Conservation (phyloP, 805 yeast genomes). For the Saturnispora kantuleensis region DNA sequence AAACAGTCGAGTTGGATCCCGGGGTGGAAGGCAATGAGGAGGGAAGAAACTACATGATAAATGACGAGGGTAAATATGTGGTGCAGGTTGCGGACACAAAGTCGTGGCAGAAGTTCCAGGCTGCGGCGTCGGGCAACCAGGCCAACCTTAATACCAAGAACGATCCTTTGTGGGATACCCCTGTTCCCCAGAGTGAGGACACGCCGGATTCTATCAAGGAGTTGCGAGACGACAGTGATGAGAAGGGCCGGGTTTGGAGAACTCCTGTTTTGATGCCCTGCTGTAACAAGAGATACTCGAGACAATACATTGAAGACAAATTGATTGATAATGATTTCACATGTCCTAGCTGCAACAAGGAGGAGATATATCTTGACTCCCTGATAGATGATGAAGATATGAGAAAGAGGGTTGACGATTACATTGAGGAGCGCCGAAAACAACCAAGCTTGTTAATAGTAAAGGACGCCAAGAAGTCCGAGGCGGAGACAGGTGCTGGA, state of each 20-base stretch:
- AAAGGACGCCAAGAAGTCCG: background rate
- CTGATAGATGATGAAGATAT: conserved; percentile 53
- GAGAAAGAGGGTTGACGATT: conserved; percentile 43
- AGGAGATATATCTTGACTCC: conserved; percentile 69
- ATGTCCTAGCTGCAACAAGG: conserved; percentile 77
- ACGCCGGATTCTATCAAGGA: conserved; percentile 45
- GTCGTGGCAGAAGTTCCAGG: conserved; percentile 80
- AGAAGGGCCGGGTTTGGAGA: conserved; percentile 50
- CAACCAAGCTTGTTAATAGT: background rate
- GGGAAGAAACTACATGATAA: conserved; percentile 50
- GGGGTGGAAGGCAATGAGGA: conserved; percentile 38
- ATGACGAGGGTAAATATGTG: conserved; percentile 92
- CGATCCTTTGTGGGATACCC: conserved; percentile 8
- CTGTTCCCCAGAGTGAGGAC: conserved; percentile 13
- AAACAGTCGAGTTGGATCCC: conserved; percentile 70
- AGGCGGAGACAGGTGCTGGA: background rate
- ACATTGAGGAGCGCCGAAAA: conserved; percentile 27
- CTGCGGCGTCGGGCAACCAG: background rate
- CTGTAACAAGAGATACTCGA: conserved; percentile 43
- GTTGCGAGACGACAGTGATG: conserved; percentile 50
- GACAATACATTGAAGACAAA: conserved; percentile 51
- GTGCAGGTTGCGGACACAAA: conserved; percentile 90
- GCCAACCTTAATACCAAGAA: conserved; percentile 40
- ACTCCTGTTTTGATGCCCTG: conserved; percentile 82
- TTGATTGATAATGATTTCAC: conserved; percentile 76